These are phyloP conservation scores for Termitomyces sp. DNA, from an alignment of 768 basidiomycete species.

Conservation along the genomic window DNA sequence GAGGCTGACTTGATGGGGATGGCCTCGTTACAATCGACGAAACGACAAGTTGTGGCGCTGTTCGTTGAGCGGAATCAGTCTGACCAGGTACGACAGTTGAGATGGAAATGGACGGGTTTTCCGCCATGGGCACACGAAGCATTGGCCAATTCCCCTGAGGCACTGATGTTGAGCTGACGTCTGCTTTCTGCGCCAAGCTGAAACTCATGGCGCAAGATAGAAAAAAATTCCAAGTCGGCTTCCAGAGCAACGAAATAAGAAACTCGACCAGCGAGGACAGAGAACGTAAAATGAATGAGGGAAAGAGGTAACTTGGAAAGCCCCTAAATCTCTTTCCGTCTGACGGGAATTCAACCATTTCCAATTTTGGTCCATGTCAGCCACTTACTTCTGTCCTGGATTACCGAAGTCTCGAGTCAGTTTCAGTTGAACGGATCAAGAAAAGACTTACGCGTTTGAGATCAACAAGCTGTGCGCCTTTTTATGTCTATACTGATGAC, in stretches of 20 bases:
- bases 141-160: background rate
- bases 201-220: background rate
- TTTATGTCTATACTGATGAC: background rate
- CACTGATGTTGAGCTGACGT: background rate
- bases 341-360: background rate
- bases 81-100: background rate
- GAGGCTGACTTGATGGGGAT: conserved; percentile 4
- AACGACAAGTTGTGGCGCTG: conserved; percentile 4
- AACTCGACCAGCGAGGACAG: conserved; percentile 17
- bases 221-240: conserved; percentile 5
- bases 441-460: background rate
- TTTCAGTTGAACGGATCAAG: background rate
- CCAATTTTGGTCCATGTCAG: conserved; percentile 4
- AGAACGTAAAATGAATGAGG: background rate
- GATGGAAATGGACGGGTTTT: background rate
- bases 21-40: background rate
- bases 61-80: background rate
- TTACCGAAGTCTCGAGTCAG: too few relatives aligned
- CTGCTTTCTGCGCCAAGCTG: background rate
- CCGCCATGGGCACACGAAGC: background rate
- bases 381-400: background rate
- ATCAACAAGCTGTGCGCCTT: background rate
- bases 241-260: conserved; percentile 12
- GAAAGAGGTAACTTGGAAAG: background rate
- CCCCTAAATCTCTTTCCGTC: background rate